Percentiles rank a stretch among this genome's conserved stretches.
Evolutionary conservation across 495 filamentous ascomycete species (phyloP).

Genomic region (Penicillium cinerascens): DNA sequence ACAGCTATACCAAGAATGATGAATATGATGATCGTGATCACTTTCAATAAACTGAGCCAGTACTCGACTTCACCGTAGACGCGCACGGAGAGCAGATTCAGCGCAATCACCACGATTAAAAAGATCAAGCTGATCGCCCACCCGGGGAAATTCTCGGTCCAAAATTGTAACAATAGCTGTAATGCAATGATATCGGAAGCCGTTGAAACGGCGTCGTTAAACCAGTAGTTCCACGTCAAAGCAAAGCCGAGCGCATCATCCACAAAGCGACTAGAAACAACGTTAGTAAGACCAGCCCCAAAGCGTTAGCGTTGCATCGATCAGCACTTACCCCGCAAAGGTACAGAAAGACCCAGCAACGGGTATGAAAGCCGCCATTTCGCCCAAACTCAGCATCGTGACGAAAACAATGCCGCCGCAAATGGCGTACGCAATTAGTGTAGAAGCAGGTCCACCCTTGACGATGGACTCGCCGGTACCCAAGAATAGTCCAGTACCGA

Average conservation of each 20-base stretch:
- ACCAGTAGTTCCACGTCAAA: conserved; percentile 57
- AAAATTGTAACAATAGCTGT: conserved; percentile 51
- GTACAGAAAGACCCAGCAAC: conserved; percentile 51
- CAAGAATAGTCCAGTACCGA: conserved; percentile 64
- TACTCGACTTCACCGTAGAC: conserved; percentile 57
- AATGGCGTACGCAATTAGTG: conserved; percentile 53
- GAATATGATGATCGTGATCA: conserved; percentile 53
- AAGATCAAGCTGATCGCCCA: conserved; percentile 54
- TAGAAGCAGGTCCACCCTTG: conserved; percentile 60
- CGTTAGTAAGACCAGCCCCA: not conserved
- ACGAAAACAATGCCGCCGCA: conserved; percentile 48
- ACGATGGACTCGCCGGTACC: conserved; percentile 57
- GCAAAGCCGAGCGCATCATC: conserved; percentile 55
- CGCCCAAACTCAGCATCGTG: conserved; percentile 49
- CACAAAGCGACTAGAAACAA: conserved; percentile 45
- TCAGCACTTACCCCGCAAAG: conserved; percentile 43
- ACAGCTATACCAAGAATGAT: conserved; percentile 51
- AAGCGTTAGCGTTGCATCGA: not conserved
- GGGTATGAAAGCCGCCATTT: conserved; percentile 50
- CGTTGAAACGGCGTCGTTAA: conserved; percentile 56
- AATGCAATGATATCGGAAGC: conserved; percentile 53
- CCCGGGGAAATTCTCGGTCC: conserved; percentile 50
- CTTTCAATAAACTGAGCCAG: conserved; percentile 54
- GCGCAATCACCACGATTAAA: conserved; percentile 43
- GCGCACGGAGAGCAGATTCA: conserved; percentile 50